Percentiles rank a stretch among this genome's conserved stretches.
These are phyloP conservation scores for Colletotrichum orbiculare DNA, from an alignment of 2,329 filamentous ascomycete species.

Conservation along the genomic window DNA sequence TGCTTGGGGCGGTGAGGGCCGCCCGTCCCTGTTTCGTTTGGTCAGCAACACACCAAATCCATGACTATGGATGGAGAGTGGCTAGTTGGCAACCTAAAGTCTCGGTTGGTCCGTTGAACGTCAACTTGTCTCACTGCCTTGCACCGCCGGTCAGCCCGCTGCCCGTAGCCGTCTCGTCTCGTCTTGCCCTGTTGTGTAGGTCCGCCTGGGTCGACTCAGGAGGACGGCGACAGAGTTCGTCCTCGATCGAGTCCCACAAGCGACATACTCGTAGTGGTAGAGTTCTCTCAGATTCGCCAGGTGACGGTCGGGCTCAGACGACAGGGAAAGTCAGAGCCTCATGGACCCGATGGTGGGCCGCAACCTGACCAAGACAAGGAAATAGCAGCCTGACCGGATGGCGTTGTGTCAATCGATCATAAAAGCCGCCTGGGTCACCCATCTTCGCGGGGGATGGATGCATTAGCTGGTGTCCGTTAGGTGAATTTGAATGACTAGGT, in stretches of 20 bases:
- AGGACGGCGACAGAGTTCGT: neutral
- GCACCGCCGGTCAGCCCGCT: constrained; percentile 9
- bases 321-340: neutral
- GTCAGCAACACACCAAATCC: constrained; percentile 2
- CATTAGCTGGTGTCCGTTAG: constrained; percentile 1
- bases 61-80: too few relatives aligned
- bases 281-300: constrained; percentile 22
- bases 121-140: constrained; percentile 16
- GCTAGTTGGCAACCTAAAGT: neutral
- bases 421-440: constrained; percentile 27
- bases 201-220: constrained; percentile 18
- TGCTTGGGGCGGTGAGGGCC: neutral
- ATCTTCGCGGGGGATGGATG: constrained; percentile 21
- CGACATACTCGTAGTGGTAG: neutral
- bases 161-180: constrained; percentile 8
- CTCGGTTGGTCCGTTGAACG: constrained; percentile 22
- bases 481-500: neutral
- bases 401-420: constrained; percentile 3
- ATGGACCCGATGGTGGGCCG: too few relatives aligned
- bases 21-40: constrained; percentile 15
- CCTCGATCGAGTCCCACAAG: neutral
- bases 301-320: neutral
- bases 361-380: too few relatives aligned
- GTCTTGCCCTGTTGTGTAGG: neutral
- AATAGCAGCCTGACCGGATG: neutral